Evolutionary conservation across 306 rosid species (phyloP).

Genomic region (Vigna mungo): DNA sequence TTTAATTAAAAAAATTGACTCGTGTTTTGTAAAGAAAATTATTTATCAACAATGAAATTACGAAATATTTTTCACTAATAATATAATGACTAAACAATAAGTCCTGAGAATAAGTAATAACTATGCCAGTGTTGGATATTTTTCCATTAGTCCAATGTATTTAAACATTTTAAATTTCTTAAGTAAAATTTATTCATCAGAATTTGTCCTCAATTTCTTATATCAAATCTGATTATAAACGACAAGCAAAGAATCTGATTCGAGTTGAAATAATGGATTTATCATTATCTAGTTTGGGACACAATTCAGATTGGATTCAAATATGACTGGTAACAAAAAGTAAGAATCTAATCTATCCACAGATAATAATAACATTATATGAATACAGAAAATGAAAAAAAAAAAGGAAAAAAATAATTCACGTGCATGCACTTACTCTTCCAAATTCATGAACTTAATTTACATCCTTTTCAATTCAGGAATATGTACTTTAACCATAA

Average conservation of each 20-base stretch:
- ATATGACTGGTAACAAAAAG: conserved; percentile 5
- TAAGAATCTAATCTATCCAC: not conserved
- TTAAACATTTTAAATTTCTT: not conserved
- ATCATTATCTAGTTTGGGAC: not conserved
- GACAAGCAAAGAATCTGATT: conserved; percentile 5
- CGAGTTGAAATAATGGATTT: not conserved
- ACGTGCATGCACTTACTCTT: not conserved
- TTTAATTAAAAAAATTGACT: too few relatives aligned
- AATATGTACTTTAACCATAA: not conserved
- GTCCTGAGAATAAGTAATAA: too few relatives aligned
- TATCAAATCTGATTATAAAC: not conserved
- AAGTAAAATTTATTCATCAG: not conserved
- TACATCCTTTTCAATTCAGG: not conserved
- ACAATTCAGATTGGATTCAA: conserved; percentile 5
- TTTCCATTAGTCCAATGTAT: not conserved
- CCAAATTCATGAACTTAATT: conserved; percentile 20
- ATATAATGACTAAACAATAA: too few relatives aligned
- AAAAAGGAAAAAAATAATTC: not conserved
- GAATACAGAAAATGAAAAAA: not conserved
- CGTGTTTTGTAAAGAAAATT: too few relatives aligned
- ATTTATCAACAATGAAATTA: too few relatives aligned
- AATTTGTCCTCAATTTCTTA: not conserved
- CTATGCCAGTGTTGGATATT: not conserved
- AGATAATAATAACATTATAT: not conserved
- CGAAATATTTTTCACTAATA: too few relatives aligned